Base-by-base conservation (phyloP, 108 stramenopile species). In the Fragilariopsis cylindrus region DNA sequence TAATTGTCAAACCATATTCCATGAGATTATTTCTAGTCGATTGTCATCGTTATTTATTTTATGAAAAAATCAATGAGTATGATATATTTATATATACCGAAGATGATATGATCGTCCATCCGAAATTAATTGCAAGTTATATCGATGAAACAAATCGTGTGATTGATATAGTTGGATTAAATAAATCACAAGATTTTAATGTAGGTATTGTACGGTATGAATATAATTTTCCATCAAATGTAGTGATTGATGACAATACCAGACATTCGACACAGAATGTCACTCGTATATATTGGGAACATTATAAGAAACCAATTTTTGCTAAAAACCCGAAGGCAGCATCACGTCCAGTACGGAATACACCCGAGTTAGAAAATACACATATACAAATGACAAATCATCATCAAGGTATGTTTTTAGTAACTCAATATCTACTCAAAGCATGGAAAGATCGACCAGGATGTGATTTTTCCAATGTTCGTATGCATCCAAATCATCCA, bases 231-330 rank as follows among this genome's bases (percentile, higher is more conserved):
- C 92, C 92, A 0, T 75, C 84, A 49, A 86, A 94, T 77, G 84
- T 91, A 1, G 79, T 94, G 2, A 94, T 94, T 69, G 89, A 89
- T 55, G 92, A 94, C 72, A 91, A 90, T 57, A 94, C 92, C 9
- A 77, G 92, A 16, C 90, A 90, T 78, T 90, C 90, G 7, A 89
- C 85, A 5, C 84, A 86, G 58, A 88, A 90, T 77, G 90, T 90
- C 15, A 91, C 92, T 1, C 70, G 92, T 18, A 90, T 94, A 1
- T 94, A 94, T 72, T 94, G 92, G 92, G 92, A 94, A 73, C 92
- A 30, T 30, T 91, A 73, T 64, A 69, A 13, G 41, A 47, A 53
- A 52, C 63, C 49, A 69, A 76, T 7, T 71, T 76, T 3, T 72
- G 72, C 48, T 81, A 30, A 30, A 30, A 30, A 30, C 30, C 30